phyloP scores from a whole-genome alignment of 352 stramenopile genomes.

The Peronosclerospora sorghi region DNA sequence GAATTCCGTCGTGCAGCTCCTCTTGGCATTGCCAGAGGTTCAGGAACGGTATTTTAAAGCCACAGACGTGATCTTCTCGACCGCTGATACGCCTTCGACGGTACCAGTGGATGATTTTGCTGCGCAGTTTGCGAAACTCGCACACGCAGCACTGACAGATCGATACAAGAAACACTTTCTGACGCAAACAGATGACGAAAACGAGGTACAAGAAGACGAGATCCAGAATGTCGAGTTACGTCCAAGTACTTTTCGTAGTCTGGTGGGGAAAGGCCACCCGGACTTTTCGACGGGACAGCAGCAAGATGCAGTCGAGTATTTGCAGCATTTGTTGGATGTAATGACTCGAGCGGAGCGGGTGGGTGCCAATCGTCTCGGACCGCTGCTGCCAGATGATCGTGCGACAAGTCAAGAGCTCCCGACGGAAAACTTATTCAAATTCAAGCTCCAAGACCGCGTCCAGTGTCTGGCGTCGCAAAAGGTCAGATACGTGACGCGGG shows the following conservation, averaged over 20 bases:
- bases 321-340: constrained; percentile 92
- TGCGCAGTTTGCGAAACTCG: constrained; percentile 90
- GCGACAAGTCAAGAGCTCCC: constrained; percentile 29
- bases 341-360: constrained; percentile 82
- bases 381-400: constrained; percentile 25
- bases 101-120: constrained; percentile 74
- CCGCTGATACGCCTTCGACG: constrained; percentile 13
- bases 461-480: constrained; percentile 62
- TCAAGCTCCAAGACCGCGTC: constrained; percentile 80
- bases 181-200: constrained; percentile 6
- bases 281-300: constrained; percentile 96
- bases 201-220: constrained; percentile 29
- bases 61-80: constrained; percentile 45
- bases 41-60: constrained; percentile 59
- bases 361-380: constrained; percentile 33
- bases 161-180: constrained; percentile 63
- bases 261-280: constrained; percentile 91
- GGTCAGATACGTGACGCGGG: constrained; percentile 81
- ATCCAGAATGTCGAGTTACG: constrained; percentile 34
- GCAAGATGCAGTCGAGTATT: constrained; percentile 97
- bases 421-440: constrained; percentile 89
- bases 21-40: constrained; percentile 79
- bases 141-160: constrained; percentile 77
- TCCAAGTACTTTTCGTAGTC: constrained; percentile 88
- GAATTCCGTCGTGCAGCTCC: constrained; percentile 94